These are phyloP conservation scores for Saccharomycopsis fermentans DNA, from an alignment of 805 yeast species.

Conservation along the genomic window DNA sequence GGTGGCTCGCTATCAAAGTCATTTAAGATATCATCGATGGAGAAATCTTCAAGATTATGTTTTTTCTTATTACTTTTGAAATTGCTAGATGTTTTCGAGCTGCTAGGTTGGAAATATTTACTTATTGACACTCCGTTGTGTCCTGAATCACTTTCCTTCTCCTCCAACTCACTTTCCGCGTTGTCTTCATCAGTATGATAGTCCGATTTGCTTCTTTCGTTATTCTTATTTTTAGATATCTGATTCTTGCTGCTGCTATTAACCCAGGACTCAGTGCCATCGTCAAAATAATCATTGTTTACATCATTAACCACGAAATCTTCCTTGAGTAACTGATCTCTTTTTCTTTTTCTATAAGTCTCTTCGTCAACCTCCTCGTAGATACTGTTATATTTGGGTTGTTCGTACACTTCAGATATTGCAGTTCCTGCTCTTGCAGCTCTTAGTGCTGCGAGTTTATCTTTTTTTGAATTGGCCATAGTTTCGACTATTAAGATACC, in stretches of 20 bases:
- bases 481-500: too few relatives aligned
- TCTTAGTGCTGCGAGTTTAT: conserved; percentile 50
- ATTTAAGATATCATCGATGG: conserved; percentile 60
- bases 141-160: conserved; percentile 21
- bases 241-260: conserved; percentile 33
- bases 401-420: conserved; percentile 34
- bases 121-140: conserved; percentile 36
- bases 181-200: conserved; percentile 86
- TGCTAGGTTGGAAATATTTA: conserved; percentile 39
- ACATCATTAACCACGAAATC: conserved; percentile 93
- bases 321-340: conserved; percentile 73
- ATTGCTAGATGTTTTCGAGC: conserved; percentile 16
- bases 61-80: conserved; percentile 21
- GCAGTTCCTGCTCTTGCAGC: conserved; percentile 55
- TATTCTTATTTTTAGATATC: conserved; percentile 49
- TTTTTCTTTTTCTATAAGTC: conserved; percentile 62
- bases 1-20: conserved; percentile 33
- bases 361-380: conserved; percentile 86
- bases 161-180: conserved; percentile 22
- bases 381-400: conserved; percentile 45
- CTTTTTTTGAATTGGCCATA: conserved; percentile 27
- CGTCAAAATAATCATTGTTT: conserved; percentile 89
- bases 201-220: conserved; percentile 36
- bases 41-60: conserved; percentile 38
- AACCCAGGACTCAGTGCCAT: conserved; percentile 89